A percentile compares a stretch with the other conserved stretches of the same genome.
Evolutionary conservation across 2,329 filamentous ascomycete genomes (phyloP).

Genomic region (Paraconiothyrium brasiliense): DNA sequence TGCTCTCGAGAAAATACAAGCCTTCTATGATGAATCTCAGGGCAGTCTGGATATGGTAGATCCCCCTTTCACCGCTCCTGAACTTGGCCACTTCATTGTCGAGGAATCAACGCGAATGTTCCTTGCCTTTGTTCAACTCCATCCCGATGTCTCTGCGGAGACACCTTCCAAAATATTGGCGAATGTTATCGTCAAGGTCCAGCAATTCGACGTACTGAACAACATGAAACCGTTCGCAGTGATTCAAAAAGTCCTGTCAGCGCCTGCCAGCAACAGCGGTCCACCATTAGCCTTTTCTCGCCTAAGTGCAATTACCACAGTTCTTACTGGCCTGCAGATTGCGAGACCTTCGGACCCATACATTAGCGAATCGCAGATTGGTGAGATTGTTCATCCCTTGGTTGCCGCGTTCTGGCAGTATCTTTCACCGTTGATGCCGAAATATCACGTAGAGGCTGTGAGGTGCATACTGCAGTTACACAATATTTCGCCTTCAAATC

Average conservation of each 20-base stretch:
- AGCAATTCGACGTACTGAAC: constrained; percentile 35
- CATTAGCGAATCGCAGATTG: constrained; percentile 59
- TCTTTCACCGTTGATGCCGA: constrained; percentile 82
- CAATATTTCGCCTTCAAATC: constrained; percentile 71
- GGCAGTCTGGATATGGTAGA: constrained; percentile 45
- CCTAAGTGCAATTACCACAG: constrained; percentile 42
- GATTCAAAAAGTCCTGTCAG: constrained; percentile 34
- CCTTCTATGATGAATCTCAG: constrained; percentile 49
- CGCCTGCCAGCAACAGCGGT: not conserved
- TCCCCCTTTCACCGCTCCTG: constrained; percentile 34
- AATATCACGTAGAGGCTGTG: constrained; percentile 94
- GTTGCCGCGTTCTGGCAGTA: constrained; percentile 80
- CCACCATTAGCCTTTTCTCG: constrained; percentile 35
- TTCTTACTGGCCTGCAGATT: constrained; percentile 46
- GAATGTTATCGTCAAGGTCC: constrained; percentile 43
- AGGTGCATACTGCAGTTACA: constrained; percentile 88
- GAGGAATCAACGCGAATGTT: constrained; percentile 43
- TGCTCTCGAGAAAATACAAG: constrained; percentile 31
- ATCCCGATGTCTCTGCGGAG: constrained; percentile 30
- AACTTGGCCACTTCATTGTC: constrained; percentile 41
- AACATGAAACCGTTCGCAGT: constrained; percentile 35
- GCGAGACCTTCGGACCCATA: constrained; percentile 35
- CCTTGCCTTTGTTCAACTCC: constrained; percentile 30
- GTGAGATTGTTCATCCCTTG: constrained; percentile 71
- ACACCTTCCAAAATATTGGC: constrained; percentile 46